Conservation (phyloP, 768 basidiomycete genomes). For the Crepidotus variabilis region DNA sequence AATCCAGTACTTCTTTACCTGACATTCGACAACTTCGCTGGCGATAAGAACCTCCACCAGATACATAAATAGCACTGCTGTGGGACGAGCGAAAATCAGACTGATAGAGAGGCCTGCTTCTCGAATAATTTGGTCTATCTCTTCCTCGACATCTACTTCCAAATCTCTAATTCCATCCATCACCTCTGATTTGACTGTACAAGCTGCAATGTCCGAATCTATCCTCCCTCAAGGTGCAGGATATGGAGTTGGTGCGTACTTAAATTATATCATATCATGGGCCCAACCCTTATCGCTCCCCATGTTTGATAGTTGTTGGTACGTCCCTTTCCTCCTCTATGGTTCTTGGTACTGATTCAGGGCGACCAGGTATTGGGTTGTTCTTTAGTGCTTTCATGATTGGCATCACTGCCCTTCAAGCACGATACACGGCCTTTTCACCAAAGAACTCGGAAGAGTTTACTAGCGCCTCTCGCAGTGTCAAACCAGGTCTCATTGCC, state of each 20-base stretch:
- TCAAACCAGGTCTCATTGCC: constrained; percentile 91
- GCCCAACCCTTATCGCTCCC: background rate
- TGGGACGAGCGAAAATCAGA: too few species aligned
- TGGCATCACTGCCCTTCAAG: constrained; percentile 72
- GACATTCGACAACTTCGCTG: too few species aligned
- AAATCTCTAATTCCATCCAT: background rate
- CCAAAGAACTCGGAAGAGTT: constrained; percentile 82
- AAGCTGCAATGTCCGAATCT: constrained; percentile 20
- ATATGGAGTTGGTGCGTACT: constrained; percentile 69
- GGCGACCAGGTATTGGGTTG: constrained; percentile 67
- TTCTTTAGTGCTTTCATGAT: constrained; percentile 87
- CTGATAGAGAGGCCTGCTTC: too few species aligned
- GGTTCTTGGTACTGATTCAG: background rate
- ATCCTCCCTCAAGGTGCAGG: constrained; percentile 79
- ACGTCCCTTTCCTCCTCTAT: constrained; percentile 4
- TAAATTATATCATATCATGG: background rate
- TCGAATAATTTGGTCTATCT: too few species aligned
- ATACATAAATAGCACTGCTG: too few species aligned
- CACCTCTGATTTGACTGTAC: background rate
- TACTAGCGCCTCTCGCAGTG: constrained; percentile 73
- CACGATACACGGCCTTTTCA: constrained; percentile 80
- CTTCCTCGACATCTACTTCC: too few species aligned
- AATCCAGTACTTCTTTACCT: too few species aligned
- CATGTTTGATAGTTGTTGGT: constrained; percentile 23
- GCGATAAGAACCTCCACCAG: too few species aligned